Base-by-base conservation (phyloP, 2,329 filamentous ascomycete species). In the Ophiostoma perfectum region DNA sequence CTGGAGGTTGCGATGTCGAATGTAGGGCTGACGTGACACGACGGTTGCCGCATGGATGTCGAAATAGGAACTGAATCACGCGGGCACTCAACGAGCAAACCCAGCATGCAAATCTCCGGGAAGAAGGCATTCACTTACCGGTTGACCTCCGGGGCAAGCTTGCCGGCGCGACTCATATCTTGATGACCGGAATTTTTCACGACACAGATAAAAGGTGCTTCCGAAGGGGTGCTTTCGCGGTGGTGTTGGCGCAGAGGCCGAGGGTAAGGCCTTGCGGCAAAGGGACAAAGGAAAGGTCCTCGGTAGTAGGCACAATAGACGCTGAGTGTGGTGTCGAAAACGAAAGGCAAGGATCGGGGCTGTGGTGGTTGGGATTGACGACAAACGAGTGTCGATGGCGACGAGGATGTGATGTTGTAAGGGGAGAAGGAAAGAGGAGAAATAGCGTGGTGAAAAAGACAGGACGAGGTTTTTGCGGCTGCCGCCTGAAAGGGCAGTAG, bases 131-230 rank as follows among this genome's bases (percentile, higher is more conserved):
- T 41, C 8, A 72, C 71, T 60, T 83, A 96, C 93, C 93, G 90
- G 86, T 98, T 98, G 84, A 97, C 93, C 91, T 99, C 95, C 82
- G 95, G 93, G 84, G 93, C 93, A 86, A 98, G 90, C 88, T 97
- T 98, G 83, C 89, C 90, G 84, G 88, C 89, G 84, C 92, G 90
- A 92, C 90, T 96, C 92, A 96, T 96, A 89, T 88, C 90, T 93
- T 88, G 85, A 82, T 81, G 79, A 77, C 69, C 67, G 70, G 60
- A 14, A 45, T 38, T 65, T 38, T 66, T 64, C 44, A 66, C 58
- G 27, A 63, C 47, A 55, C 49, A 65, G 38, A 42, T 36, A 60
- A 42, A 49, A 39, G 55, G 39, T 38, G 73, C 72, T 58, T 39
- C 38, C 36, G 44, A 27, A 27, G 27, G 27, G 27, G 27, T 27